These are phyloP conservation scores for Boletellus ananas DNA, from an alignment of 768 basidiomycete species.

Conservation along the genomic window DNA sequence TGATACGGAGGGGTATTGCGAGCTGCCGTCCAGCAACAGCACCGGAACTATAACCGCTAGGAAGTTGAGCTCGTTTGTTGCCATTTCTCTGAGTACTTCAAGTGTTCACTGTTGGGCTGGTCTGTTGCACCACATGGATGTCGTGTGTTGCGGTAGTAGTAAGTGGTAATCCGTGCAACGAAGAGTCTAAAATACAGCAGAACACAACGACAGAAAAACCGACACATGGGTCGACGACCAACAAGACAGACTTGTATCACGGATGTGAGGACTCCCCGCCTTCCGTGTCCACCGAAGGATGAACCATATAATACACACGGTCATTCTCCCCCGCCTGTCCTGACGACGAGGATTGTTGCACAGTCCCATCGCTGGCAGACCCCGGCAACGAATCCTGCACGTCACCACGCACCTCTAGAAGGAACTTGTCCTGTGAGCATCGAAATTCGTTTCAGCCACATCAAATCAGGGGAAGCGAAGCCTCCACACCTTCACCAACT, in stretches of 20 bases:
- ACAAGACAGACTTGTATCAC: constrained; percentile 5
- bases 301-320: constrained; percentile 85
- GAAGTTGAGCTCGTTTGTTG: constrained; percentile 31
- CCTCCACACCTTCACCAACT: constrained; percentile 76
- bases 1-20: constrained; percentile 60
- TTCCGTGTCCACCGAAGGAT: constrained; percentile 81
- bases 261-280: constrained; percentile 35
- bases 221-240: constrained; percentile 9
- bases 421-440: constrained; percentile 65
- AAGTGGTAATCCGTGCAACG: background rate
- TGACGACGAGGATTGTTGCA: constrained; percentile 45
- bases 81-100: constrained; percentile 6
- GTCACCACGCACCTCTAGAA: constrained; percentile 81
- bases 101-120: background rate
- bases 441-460: background rate
- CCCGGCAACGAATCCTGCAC: constrained; percentile 72
- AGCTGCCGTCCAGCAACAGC: constrained; percentile 51
- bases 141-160: background rate
- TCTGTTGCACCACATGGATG: constrained; percentile 1
- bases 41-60: constrained; percentile 61
- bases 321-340: constrained; percentile 52
- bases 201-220: constrained; percentile 3
- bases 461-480: background rate
- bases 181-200: background rate
- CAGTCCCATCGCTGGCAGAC: constrained; percentile 57